Percentiles rank a stretch among this genome's conserved stretches.
These are phyloP conservation scores for Stachybotrys echinatus DNA, from an alignment of 2,329 filamentous ascomycete genomes.

Conservation along the genomic window DNA sequence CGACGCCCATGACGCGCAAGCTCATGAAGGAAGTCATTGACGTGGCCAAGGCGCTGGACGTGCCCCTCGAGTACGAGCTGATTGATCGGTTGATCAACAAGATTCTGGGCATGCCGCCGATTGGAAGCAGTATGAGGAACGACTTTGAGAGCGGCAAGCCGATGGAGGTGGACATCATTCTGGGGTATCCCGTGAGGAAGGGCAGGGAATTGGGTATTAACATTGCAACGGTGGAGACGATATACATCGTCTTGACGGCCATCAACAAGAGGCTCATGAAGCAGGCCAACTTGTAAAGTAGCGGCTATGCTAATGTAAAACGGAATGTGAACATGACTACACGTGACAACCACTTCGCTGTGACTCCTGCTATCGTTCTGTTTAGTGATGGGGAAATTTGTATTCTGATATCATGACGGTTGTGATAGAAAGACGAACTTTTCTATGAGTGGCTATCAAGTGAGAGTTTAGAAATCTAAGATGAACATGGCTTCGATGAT, in stretches of 20 bases:
- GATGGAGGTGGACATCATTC: slow-evolving; percentile 59
- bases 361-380: too few species aligned
- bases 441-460: too few species aligned
- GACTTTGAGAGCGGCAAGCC: slow-evolving; percentile 51
- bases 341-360: too few species aligned
- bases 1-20: slow-evolving; percentile 43
- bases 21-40: slow-evolving; percentile 48
- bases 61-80: slow-evolving; percentile 39
- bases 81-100: slow-evolving; percentile 41
- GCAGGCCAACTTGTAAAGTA: neutral
- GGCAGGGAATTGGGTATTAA: slow-evolving; percentile 48
- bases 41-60: slow-evolving; percentile 49
- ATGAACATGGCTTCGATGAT: too few species aligned
- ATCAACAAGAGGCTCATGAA: slow-evolving; percentile 15
- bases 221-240: slow-evolving; percentile 43
- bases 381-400: too few species aligned
- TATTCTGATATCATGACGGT: too few species aligned
- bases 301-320: too few species aligned
- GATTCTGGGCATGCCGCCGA: slow-evolving; percentile 38
- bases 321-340: too few species aligned
- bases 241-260: slow-evolving; percentile 27
- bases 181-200: slow-evolving; percentile 54
- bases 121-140: slow-evolving; percentile 48
- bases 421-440: too few species aligned
- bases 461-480: too few species aligned